Evolutionary conservation across 2,329 filamentous ascomycete species (phyloP), one percentile per base, ranked within the genome.

Genomic region (Colletotrichum camelliae): DNA sequence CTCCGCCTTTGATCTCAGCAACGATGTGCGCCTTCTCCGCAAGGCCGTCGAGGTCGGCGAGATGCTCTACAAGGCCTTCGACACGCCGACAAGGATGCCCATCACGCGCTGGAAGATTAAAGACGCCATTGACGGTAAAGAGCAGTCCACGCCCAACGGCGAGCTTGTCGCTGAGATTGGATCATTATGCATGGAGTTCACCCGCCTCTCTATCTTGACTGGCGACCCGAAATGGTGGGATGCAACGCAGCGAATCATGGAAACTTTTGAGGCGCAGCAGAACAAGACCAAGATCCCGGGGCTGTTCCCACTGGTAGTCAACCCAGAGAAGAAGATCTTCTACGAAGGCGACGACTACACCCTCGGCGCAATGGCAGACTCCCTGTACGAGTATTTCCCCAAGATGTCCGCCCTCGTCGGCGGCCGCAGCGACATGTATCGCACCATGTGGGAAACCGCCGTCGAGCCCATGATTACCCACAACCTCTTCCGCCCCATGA

Each of bases 211-310:
- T 2, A 94, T 95, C 81, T 84, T 96, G 76, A 96, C 94, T 0
- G 92, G 91, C 29, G 89, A 95, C 74, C 84, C 89, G 72, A 94
- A 92, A 79, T 95, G 94, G 83, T 95, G 93, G 80, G 94, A 96
- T 81, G 94, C 94, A 1, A 90, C 95, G 72, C 92, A 93, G 73
- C 90, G 94, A 12, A 91, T 97, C 64, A 94, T 93, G 10, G 89
- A 93, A 73, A 90, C 93, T 27, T 88, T 97, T n/a, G 89, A 93
- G 69, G 86, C 88, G 52, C 90, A 91, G 68, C 95, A 97, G 84
- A 91, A 92, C 79, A 83, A 87, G 6, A 96, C 94, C 0, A 87
- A 86, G n/a, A 83, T 96, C 7, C 94, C 94, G 0, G 95, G 95
- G 4, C 89, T 97, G 87, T 97, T 93, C 93, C 94, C 94, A 1